Base-by-base conservation (phyloP, 2,329 filamentous ascomycete species). In the Cryphonectria nitschkei region DNA sequence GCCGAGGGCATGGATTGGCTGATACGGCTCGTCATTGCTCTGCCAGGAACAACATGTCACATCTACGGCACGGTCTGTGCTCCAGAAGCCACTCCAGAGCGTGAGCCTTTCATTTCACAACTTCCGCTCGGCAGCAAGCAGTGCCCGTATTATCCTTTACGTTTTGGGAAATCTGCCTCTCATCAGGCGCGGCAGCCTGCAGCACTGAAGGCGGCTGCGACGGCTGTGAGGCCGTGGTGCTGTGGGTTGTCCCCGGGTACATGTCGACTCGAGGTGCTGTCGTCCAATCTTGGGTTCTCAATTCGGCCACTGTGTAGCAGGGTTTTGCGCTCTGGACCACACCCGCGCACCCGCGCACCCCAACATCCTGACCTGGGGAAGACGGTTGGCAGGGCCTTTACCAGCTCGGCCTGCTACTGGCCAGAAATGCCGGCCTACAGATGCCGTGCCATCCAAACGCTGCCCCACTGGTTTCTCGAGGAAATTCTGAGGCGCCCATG, bases 231-330 rank as follows among this genome's bases (percentile, higher is more conserved):
- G 77, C 75, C 76, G 75, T 75, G 75, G 62, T 58, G 50, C 75
- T 71, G 74, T 77, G 73, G 77, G 76, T 74, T 76, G 75, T 73
- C 70, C 74, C 76, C 77, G 75, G 79, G 76, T 76, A 65, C 71
- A 68, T 73, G 75, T 77, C 75, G 81, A 82, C 81, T 83, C 82
- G 82, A 83, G 79, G 74, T 72, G 77, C 76, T 65, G 74, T 68
- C 67, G 54, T 67, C 69, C 69, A 73, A 68, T 66, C 70, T 65
- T 68, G 72, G 71, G 22, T 50, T 71, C 71, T 69, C 68, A 68
- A 73, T 73, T 52, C 41, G 29, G 43, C 64, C 63, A 32, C 46
- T n/a, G 58, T 39, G 50, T 26, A 69, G 63, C 69, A 69, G 43
- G 43, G 56, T 39, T 58, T n/a, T 50, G 52, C 58, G 43, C 41